Evolutionary conservation across 108 stramenopile genomes (phyloP).

Genomic region (Skeletonema marinoi): DNA sequence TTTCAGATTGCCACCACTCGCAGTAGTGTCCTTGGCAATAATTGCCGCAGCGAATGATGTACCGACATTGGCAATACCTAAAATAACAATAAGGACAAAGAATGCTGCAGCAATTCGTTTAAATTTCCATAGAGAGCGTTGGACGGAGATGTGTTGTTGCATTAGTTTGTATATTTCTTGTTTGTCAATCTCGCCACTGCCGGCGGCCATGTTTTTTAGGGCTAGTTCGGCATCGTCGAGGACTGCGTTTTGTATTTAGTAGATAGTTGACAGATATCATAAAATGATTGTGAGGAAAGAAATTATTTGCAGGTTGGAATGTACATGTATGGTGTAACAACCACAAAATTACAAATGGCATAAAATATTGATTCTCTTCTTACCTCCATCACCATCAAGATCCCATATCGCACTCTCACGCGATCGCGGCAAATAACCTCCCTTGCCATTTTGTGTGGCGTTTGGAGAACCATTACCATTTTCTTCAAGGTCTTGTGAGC

Average conservation of each 20-base stretch:
- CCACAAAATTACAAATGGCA: neutral
- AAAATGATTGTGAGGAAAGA: neutral
- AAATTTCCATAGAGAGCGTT: slow-evolving; percentile 17
- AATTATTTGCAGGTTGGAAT: neutral
- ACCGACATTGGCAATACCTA: slow-evolving; percentile 3
- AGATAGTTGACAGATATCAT: neutral
- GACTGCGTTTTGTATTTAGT: neutral
- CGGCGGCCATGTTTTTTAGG: slow-evolving; percentile 37
- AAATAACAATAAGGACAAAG: neutral
- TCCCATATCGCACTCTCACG: slow-evolving; percentile 19
- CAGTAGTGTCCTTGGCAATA: slow-evolving; percentile 4
- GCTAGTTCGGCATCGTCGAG: slow-evolving; percentile 39
- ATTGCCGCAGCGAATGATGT: neutral
- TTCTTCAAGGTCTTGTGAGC: neutral
- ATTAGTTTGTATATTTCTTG: slow-evolving; percentile 45
- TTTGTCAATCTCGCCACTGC: slow-evolving; percentile 19
- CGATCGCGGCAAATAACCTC: neutral
- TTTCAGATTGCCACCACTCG: neutral
- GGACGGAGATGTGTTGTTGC: slow-evolving; percentile 17
- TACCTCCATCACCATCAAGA: slow-evolving; percentile 33
- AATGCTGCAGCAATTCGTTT: slow-evolving; percentile 5
- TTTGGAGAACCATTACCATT: neutral
- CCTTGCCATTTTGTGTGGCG: neutral
- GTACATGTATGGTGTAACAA: neutral
- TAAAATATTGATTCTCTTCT: neutral